A percentile compares a stretch with the other conserved stretches of the same genome.
These are phyloP conservation scores for Dunaliella primolecta DNA, from an alignment of 139 green algal genomes.

Conservation along the genomic window DNA sequence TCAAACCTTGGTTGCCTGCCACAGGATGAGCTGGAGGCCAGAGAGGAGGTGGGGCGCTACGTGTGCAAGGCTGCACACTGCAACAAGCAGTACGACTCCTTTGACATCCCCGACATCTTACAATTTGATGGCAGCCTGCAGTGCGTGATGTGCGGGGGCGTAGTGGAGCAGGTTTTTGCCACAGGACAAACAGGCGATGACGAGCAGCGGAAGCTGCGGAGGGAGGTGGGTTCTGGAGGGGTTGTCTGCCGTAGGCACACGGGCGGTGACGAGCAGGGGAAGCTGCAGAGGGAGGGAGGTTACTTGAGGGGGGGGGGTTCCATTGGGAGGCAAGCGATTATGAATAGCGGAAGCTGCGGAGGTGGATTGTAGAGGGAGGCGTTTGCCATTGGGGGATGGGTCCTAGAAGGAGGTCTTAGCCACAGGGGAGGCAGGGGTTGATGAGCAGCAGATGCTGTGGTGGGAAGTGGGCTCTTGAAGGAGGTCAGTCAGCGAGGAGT, in stretches of 20 bases:
- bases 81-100: conserved; percentile 10
- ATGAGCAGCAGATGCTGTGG: too few relatives aligned
- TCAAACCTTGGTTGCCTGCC: too few relatives aligned
- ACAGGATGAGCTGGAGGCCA: conserved; percentile 30
- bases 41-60: conserved; percentile 21
- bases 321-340: conserved; percentile 10
- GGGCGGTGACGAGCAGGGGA: conserved; percentile 11
- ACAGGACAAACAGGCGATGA: conserved; percentile 15
- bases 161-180: conserved; percentile 18
- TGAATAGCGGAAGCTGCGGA: conserved; percentile 8
- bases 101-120: conserved; percentile 16
- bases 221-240: conserved; percentile 18
- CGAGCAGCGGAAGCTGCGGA: conserved; percentile 10
- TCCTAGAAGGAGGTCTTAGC: too few relatives aligned
- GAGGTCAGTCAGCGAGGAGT: too few relatives aligned
- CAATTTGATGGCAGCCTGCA: conserved; percentile 15
- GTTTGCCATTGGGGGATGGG: too few relatives aligned
- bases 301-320: conserved; percentile 14
- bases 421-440: too few relatives aligned
- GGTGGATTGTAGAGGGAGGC: too few relatives aligned
- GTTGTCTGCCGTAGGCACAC: conserved; percentile 12
- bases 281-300: conserved; percentile 6
- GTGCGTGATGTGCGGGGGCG: conserved; percentile 21
- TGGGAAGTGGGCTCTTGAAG: too few relatives aligned
- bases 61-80: conserved; percentile 16